Conservation (phyloP, 495 filamentous ascomycete species). For the Neurospora sp. region DNA sequence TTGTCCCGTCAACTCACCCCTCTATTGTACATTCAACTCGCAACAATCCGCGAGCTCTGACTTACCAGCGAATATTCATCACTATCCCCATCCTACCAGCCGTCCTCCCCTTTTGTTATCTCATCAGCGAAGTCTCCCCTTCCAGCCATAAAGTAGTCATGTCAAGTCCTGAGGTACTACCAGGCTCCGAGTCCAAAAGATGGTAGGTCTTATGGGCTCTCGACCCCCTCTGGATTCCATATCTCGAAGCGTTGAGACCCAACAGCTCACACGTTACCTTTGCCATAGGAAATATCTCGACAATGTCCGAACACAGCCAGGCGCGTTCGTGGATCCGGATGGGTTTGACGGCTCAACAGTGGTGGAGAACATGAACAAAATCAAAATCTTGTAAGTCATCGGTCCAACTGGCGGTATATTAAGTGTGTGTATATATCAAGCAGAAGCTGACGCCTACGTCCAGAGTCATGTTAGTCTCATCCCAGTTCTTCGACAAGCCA, state of each 20-base stretch:
- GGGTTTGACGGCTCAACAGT: conserved; percentile 56
- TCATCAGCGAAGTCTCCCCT: not conserved
- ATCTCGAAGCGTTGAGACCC: not conserved
- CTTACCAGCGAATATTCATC: not conserved
- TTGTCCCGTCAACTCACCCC: not conserved
- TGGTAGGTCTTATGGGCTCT: conserved; percentile 10
- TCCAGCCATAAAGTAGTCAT: conserved; percentile 22
- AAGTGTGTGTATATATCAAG: not conserved
- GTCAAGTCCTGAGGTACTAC: conserved; percentile 15
- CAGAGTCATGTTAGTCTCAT: conserved; percentile 19
- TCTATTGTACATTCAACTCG: not conserved
- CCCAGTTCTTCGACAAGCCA: not conserved
- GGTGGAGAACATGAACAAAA: conserved; percentile 43
- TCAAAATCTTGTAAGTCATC: conserved; percentile 22
- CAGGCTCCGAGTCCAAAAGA: conserved; percentile 17
- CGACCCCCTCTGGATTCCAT: not conserved
- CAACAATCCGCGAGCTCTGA: not conserved
- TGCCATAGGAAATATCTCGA: conserved; percentile 62
- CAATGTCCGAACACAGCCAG: conserved; percentile 59
- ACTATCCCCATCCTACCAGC: not conserved
- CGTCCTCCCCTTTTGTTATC: not conserved
- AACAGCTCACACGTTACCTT: not conserved
- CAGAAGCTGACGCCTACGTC: not conserved
- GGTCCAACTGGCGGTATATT: not conserved
- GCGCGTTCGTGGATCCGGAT: conserved; percentile 69